These are phyloP conservation scores for Tricholoma sp. DNA, from an alignment of 768 basidiomycete species.

Conservation along the genomic window DNA sequence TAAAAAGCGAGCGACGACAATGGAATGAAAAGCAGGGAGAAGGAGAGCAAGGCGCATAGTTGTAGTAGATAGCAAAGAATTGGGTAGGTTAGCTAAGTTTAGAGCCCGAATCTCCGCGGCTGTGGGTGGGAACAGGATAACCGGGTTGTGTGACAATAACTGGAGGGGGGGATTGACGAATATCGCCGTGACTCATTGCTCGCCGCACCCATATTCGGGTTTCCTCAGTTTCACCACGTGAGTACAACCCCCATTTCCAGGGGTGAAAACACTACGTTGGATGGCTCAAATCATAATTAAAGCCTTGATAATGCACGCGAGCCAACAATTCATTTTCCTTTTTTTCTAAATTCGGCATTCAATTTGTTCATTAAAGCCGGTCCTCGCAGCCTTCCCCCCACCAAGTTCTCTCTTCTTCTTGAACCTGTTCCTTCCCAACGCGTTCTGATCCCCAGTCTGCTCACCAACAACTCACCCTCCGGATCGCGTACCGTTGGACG, in stretches of 20 bases:
- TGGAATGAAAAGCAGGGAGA: not conserved
- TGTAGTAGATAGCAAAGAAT: no score
- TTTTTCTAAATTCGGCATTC: conserved; percentile 68
- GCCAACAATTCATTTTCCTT: conserved; percentile 61
- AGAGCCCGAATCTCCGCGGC: conserved; percentile 10
- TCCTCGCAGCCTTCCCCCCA: conserved; percentile 57
- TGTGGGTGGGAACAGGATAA: conserved; percentile 9
- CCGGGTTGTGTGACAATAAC: no score
- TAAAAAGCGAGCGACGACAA: conserved; percentile 38
- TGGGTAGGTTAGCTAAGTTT: no score
- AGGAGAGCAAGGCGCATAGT: not conserved
- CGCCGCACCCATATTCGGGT: conserved; percentile 31
- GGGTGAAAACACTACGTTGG: conserved; percentile 42
- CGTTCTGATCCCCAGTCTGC: conserved; percentile 23
- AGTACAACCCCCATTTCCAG: conserved; percentile 51
- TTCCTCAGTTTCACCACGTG: conserved; percentile 43
- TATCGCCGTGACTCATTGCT: no score
- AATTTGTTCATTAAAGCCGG: conserved; percentile 77
- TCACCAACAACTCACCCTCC: conserved; percentile 15
- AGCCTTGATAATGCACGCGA: conserved; percentile 60
- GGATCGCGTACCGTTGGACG: conserved; percentile 22
- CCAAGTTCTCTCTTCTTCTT: conserved; percentile 40
- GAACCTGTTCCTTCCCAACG: conserved; percentile 30
- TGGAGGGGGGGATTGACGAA: no score
- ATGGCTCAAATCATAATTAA: conserved; percentile 52